Percentiles rank a stretch among this genome's conserved stretches.
phyloP scores from a whole-genome alignment of 306 rosid species.

The Macrotyloma uniflorum region DNA sequence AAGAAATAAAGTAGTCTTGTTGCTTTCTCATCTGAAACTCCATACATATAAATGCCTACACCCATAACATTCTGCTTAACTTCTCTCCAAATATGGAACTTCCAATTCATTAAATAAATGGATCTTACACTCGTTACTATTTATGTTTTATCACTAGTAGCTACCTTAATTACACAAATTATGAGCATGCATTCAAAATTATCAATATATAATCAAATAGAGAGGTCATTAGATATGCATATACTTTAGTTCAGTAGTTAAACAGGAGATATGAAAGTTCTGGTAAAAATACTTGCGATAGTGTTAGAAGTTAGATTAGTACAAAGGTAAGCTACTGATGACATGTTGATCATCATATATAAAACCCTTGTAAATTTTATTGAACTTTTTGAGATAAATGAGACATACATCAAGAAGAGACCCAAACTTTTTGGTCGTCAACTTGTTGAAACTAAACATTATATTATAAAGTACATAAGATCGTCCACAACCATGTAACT shows the following conservation, averaged over 20 bases:
- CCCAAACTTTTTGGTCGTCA: conserved; percentile 38
- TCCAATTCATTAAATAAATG: not conserved
- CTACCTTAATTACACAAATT: not conserved
- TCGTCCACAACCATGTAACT: conserved; percentile 16
- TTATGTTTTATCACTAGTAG: no score
- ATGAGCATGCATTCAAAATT: no score
- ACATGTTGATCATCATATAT: not conserved
- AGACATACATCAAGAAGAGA: conserved; percentile 39
- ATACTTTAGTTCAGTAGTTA: not conserved
- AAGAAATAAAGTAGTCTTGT: conserved; percentile 29
- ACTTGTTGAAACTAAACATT: conserved; percentile 43
- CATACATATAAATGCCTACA: no score
- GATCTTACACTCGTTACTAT: not conserved
- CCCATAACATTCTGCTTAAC: conserved; percentile 8
- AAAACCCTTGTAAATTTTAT: conserved; percentile 34
- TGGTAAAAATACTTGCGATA: not conserved
- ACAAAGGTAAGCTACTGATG: not conserved
- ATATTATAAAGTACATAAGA: conserved; percentile 25
- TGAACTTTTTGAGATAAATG: conserved; percentile 15
- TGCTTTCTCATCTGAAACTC: conserved; percentile 39
- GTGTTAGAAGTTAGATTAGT: not conserved
- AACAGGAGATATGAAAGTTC: not conserved
- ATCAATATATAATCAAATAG: no score
- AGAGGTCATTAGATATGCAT: no score
- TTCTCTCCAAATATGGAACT: not conserved